Evolutionary conservation across 2,329 filamentous ascomycete genomes (phyloP).

Genomic region (Cytospora piceicola): DNA sequence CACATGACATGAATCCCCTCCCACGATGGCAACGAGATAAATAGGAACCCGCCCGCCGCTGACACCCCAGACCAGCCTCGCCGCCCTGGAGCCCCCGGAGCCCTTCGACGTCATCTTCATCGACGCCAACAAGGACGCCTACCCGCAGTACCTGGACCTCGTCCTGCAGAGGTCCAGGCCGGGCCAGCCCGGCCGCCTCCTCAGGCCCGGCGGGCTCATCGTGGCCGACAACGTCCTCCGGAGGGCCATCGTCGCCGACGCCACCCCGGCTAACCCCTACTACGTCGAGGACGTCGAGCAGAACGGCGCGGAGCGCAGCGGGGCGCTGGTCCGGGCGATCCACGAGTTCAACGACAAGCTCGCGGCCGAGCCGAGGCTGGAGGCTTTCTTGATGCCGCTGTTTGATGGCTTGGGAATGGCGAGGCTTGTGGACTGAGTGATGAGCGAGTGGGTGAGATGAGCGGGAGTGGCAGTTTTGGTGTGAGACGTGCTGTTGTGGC

Average conservation of each 20-base stretch:
- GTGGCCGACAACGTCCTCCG: slow-evolving; percentile 60
- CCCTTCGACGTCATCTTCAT: slow-evolving; percentile 60
- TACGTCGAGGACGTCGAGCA: slow-evolving; percentile 18
- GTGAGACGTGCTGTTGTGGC: too few species aligned
- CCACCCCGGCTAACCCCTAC: slow-evolving; percentile 39
- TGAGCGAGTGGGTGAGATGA: not conserved
- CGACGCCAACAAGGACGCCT: slow-evolving; percentile 58
- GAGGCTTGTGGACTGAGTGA: slow-evolving; percentile 35
- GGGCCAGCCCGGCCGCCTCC: slow-evolving; percentile 44
- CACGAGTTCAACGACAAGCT: slow-evolving; percentile 43
- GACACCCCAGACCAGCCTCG: slow-evolving; percentile 35
- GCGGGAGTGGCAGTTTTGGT: too few species aligned
- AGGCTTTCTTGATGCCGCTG: slow-evolving; percentile 43
- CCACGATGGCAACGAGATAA: too few species aligned
- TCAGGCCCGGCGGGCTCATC: slow-evolving; percentile 54
- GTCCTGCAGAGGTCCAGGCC: slow-evolving; percentile 50
- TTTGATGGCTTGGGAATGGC: slow-evolving; percentile 45
- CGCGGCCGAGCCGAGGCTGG: slow-evolving; percentile 38
- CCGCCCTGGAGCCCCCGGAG: slow-evolving; percentile 40
- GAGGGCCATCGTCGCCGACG: slow-evolving; percentile 51
- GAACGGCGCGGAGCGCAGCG: slow-evolving; percentile 16
- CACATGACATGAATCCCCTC: too few species aligned
- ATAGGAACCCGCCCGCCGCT: not conserved
- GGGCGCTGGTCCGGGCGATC: slow-evolving; percentile 30
- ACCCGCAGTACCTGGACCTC: slow-evolving; percentile 51